These are phyloP conservation scores for Coprinopsis sp. DNA, from an alignment of 768 basidiomycete genomes.

Conservation along the genomic window DNA sequence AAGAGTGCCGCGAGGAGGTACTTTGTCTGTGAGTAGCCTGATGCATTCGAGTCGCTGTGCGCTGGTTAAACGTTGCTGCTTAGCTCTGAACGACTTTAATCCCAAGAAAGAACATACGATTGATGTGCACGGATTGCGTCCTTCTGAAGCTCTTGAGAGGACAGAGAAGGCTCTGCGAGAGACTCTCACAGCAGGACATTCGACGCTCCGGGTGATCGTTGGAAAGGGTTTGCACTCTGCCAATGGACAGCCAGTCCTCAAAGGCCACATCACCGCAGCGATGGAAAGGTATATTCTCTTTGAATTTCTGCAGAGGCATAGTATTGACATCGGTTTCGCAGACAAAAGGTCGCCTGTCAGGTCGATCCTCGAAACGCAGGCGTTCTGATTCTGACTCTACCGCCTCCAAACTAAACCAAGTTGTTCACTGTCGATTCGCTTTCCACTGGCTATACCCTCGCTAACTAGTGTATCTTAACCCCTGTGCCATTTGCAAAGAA, in stretches of 20 bases:
- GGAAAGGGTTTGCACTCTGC: conserved; percentile 84
- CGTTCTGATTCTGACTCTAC: conserved; percentile 52
- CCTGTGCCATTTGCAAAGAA: too few relatives aligned
- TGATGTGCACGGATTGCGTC: conserved; percentile 48
- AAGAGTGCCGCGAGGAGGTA: conserved; percentile 42
- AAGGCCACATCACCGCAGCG: conserved; percentile 71
- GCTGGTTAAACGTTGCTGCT: background rate
- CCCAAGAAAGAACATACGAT: conserved; percentile 30
- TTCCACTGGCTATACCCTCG: too few relatives aligned
- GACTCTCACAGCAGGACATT: conserved; percentile 28
- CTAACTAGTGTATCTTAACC: too few relatives aligned
- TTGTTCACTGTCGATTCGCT: too few relatives aligned
- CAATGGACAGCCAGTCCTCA: conserved; percentile 68
- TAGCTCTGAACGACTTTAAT: conserved; percentile 34
- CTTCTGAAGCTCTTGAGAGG: conserved; percentile 39
- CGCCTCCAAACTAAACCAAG: too few relatives aligned
- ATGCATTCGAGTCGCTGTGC: background rate
- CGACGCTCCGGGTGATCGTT: conserved; percentile 40
- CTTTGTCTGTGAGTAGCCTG: conserved; percentile 33
- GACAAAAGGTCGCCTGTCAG: conserved; percentile 60
- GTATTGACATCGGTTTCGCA: conserved; percentile 24
- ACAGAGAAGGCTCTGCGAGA: conserved; percentile 41
- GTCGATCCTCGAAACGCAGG: conserved; percentile 76
- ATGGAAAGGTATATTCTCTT: conserved; percentile 55
- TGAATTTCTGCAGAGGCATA: background rate